Evolutionary conservation across 805 yeast species (phyloP), one percentile per base, ranked within the genome.

Genomic region (Jamesozyma rosinii): DNA sequence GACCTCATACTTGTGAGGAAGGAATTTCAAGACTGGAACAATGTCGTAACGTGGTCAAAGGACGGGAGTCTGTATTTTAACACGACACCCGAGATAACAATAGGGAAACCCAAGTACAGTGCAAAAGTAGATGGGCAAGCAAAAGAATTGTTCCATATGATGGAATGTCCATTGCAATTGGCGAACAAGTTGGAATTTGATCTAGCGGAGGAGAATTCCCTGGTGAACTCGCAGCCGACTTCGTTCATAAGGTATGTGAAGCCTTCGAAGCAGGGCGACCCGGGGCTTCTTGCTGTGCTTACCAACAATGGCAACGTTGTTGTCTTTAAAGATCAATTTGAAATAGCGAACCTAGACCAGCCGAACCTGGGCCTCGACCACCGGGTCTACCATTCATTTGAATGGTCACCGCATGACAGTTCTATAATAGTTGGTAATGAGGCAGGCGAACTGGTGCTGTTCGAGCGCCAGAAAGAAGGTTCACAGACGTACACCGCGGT

Each of bases 51-150:
- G 6, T 62, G 66, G 66, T 52, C 53, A 2, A 46, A 49, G 5
- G 58, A 61, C 46, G 66, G 66, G 8, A 50, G 54, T 3, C 24
- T 62, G 15, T 59, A 47, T 30, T 40, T 62, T 14, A 53, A 52
- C 4, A 53, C 64, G 0, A 42, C 45, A 3, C 58, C 64, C 3
- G 57, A 57, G 18, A 34, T 61, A 15, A 56, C 59, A 8, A 43
- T 57, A 9, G 58, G 56, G 5, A 51, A 53, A 33, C 64, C 66
- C 3, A 45, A 51, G 5, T 62, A 50, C 37, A 41, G 45, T 13
- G 44, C 49, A 26, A 51, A 51, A 8, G 44, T 54, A 6, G 44
- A 45, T 14, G 41, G 40, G 3, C 44, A 49, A 19, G 43, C 55
- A 15, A 57, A 56, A 30, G 47, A 51, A 22, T 43, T 60, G 22